Conservation (phyloP, 768 basidiomycete genomes). For the Pleurotus djamor region DNA sequence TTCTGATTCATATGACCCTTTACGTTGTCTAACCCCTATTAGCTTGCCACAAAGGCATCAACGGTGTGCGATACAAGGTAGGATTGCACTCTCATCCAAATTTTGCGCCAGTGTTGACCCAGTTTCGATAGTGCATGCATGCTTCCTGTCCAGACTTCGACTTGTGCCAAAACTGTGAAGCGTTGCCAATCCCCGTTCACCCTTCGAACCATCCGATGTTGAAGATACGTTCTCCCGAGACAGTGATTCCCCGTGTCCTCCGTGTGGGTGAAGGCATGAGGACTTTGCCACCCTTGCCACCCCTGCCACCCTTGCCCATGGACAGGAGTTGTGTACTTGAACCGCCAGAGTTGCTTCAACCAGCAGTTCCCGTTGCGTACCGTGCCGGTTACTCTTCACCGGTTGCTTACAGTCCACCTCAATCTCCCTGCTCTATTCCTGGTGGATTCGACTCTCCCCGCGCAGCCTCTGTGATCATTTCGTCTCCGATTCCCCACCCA, state of each 20-base stretch:
- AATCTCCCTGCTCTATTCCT: slow-evolving; percentile 6
- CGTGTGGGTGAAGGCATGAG: slow-evolving; percentile 23
- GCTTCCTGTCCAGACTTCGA: slow-evolving; percentile 78
- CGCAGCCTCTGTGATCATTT: background rate
- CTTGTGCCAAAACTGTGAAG: slow-evolving; percentile 77
- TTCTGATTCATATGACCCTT: background rate
- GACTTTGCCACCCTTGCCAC: slow-evolving; percentile 7
- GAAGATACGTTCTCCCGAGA: slow-evolving; percentile 62
- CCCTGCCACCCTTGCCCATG: background rate
- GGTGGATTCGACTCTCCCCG: slow-evolving; percentile 5
- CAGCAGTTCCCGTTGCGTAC: background rate
- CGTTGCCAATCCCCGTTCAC: slow-evolving; percentile 75
- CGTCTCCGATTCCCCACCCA: background rate
- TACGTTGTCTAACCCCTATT: background rate
- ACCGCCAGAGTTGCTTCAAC: slow-evolving; percentile 2
- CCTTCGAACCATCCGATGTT: slow-evolving; percentile 68
- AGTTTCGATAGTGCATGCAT: slow-evolving; percentile 65
- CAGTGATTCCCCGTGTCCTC: slow-evolving; percentile 43
- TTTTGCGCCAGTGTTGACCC: background rate
- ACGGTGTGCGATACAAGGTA: slow-evolving; percentile 74
- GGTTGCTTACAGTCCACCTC: background rate
- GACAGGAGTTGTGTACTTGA: background rate
- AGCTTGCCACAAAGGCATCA: slow-evolving; percentile 52
- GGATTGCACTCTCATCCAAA: slow-evolving; percentile 5
- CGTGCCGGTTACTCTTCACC: background rate